Evolutionary conservation across 345 rosid genomes (phyloP), one percentile per base, ranked within the genome.

Genomic region (Ricinus communis): DNA sequence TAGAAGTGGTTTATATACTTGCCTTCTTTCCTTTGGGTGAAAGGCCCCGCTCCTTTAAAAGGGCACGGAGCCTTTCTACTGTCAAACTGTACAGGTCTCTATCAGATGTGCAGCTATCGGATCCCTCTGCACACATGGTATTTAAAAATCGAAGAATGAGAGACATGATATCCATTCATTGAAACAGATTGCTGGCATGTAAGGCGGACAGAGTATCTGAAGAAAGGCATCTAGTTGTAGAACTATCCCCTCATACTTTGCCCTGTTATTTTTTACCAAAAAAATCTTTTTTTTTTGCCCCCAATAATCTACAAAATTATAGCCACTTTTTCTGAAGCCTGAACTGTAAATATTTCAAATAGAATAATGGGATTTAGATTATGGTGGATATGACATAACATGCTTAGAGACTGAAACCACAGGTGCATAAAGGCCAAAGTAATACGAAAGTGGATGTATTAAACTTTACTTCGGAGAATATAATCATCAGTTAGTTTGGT

Each of bases 11-110:
- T 24, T 24, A 11, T 58, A 66, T 68, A 76, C 93, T 73, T 80
- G 76, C 97, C 94, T 94, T 94, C 83, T 86, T 94, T 70, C 97
- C 96, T 79, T 73, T 91, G 27, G 77, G 58, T 67, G 96, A 83
- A 79, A 94, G 91, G 61, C 95, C 90, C 60, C 73, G 81, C 76
- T 87, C 96, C 77, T 84, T 94, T 55, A 94, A 88, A 68, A 90
- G 90, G 14, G 85, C 90, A 6, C 97, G 96, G 2, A 94, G 98
- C 80, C 84, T 86, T 79, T 94, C 98, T 5, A 91, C 96, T 0
- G 93, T 94, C 76, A 88, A 82, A 76, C 87, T 84, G 72, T 86
- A 89, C 60, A 81, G 79, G 53, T 90, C 93, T 81, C 66, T 88
- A 46, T 90, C 94, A 31, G 78, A 73, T 55, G 84, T n/a, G 49